A percentile compares a stretch with the other conserved stretches of the same genome.
Evolutionary conservation across 495 filamentous ascomycete genomes (phyloP).

Genomic region (Tuber indicum): DNA sequence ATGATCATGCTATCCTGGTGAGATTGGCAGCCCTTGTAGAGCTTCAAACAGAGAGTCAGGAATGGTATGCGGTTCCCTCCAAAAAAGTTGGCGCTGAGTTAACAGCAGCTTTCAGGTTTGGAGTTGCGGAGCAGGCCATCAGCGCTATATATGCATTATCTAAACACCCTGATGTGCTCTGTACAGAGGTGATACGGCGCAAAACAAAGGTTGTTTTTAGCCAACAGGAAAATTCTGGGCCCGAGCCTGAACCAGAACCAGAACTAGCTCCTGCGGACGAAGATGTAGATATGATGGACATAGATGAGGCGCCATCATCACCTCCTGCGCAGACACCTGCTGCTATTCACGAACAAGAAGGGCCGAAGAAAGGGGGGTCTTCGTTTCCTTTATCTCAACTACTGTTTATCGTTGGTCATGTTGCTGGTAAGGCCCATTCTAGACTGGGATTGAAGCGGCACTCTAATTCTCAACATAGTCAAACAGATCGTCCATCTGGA

Average conservation of each 20-base stretch:
- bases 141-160: conserved; percentile 92
- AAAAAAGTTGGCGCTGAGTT: background rate
- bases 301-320: conserved; percentile 39
- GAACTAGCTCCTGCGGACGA: conserved; percentile 25
- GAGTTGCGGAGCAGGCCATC: conserved; percentile 95
- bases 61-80: conserved; percentile 59
- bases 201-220: conserved; percentile 79
- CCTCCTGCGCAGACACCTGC: conserved; percentile 36
- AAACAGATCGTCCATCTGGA: conserved; percentile 99
- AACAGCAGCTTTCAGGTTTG: conserved; percentile 46
- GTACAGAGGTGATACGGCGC: conserved; percentile 80
- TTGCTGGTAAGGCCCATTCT: conserved; percentile 53
- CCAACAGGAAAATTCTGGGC: conserved; percentile 41
- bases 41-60: conserved; percentile 76
- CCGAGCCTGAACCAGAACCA: conserved; percentile 42
- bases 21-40: conserved; percentile 79
- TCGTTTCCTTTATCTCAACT: conserved; percentile 79
- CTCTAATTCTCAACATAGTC: conserved; percentile 42
- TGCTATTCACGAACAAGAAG: conserved; percentile 40
- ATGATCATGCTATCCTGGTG: conserved; percentile 79
- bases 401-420: conserved; percentile 90
- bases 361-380: conserved; percentile 47
- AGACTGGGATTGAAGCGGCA: background rate
- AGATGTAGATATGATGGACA: conserved; percentile 39
- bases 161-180: conserved; percentile 88